Conservation (phyloP, 2,329 filamentous ascomycete species). For the Verruconis gallopava region DNA sequence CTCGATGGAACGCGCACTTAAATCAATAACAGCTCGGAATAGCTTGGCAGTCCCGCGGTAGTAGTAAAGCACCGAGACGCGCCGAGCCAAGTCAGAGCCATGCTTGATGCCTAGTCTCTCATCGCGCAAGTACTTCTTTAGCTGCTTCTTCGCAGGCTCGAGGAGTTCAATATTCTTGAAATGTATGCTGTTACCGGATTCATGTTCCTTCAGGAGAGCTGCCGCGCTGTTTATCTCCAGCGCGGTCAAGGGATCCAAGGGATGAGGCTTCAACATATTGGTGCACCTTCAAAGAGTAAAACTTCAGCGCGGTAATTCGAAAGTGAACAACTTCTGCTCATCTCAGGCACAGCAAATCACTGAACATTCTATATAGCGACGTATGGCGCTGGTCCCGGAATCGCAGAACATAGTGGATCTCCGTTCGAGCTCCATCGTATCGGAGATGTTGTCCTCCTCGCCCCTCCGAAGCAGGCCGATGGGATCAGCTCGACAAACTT, state of each 20-base stretch:
- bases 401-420: too few relatives aligned
- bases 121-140: constrained; percentile 33
- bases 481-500: too few relatives aligned
- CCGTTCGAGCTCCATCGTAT: too few relatives aligned
- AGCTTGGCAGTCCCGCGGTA: constrained; percentile 42
- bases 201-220: background rate
- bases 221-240: background rate
- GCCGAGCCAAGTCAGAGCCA: constrained; percentile 17
- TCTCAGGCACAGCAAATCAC: too few relatives aligned
- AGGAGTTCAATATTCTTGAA: background rate
- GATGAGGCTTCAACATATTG: too few relatives aligned
- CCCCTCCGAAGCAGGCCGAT: too few relatives aligned
- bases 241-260: background rate
- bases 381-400: too few relatives aligned
- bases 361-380: too few relatives aligned
- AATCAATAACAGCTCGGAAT: constrained; percentile 40
- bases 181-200: background rate
- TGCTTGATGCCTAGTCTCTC: background rate
- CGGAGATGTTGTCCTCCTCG: too few relatives aligned
- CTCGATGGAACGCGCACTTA: constrained; percentile 29
- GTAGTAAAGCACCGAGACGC: constrained; percentile 44
- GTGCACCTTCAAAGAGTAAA: too few relatives aligned
- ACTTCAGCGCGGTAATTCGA: too few relatives aligned
- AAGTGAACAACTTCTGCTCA: too few relatives aligned
- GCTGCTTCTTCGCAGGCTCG: constrained; percentile 36